Evolutionary conservation across 2,329 filamentous ascomycete species (phyloP).

Genomic region (Penicillium hordei): DNA sequence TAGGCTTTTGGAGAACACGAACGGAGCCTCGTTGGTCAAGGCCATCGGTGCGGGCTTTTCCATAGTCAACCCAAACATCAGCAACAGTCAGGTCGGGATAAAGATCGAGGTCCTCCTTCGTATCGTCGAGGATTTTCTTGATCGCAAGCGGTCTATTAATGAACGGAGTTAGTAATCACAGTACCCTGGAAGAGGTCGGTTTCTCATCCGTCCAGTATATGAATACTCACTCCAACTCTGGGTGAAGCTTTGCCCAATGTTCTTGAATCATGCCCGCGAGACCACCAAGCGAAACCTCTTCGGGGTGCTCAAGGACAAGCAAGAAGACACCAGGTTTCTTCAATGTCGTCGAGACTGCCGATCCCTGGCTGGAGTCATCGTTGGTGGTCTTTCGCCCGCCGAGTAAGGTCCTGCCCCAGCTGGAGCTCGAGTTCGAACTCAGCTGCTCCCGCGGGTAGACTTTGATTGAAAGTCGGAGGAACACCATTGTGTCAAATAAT

Average conservation of each 20-base stretch:
- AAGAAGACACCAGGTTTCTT: slow-evolving; percentile 32
- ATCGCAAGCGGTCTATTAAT: slow-evolving; percentile 36
- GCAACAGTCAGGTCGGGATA: slow-evolving; percentile 36
- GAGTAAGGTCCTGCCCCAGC: slow-evolving; percentile 7
- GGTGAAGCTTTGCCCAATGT: slow-evolving; percentile 37
- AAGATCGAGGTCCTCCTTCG: slow-evolving; percentile 34
- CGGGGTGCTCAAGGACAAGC: slow-evolving; percentile 33
- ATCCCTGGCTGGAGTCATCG: slow-evolving; percentile 17
- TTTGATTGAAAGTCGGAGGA: slow-evolving; percentile 39
- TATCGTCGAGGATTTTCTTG: slow-evolving; percentile 40
- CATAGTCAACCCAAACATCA: slow-evolving; percentile 41
- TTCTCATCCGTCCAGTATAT: neutral
- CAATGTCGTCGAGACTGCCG: neutral
- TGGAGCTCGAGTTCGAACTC: slow-evolving; percentile 8
- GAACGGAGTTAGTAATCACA: slow-evolving; percentile 3
- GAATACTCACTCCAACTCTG: slow-evolving; percentile 33
- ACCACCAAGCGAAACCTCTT: slow-evolving; percentile 31
- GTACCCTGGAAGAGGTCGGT: too few relatives aligned
- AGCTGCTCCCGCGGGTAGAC: slow-evolving; percentile 33
- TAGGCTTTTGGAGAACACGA: slow-evolving; percentile 37
- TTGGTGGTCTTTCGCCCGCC: slow-evolving; percentile 16
- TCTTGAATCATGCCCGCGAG: slow-evolving; percentile 34
- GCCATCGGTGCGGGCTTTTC: slow-evolving; percentile 35
- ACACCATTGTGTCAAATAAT: slow-evolving; percentile 29
- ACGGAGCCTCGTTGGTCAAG: slow-evolving; percentile 38